Base-by-base conservation (phyloP, 2,329 filamentous ascomycete genomes). In the Diaporthe vexans region DNA sequence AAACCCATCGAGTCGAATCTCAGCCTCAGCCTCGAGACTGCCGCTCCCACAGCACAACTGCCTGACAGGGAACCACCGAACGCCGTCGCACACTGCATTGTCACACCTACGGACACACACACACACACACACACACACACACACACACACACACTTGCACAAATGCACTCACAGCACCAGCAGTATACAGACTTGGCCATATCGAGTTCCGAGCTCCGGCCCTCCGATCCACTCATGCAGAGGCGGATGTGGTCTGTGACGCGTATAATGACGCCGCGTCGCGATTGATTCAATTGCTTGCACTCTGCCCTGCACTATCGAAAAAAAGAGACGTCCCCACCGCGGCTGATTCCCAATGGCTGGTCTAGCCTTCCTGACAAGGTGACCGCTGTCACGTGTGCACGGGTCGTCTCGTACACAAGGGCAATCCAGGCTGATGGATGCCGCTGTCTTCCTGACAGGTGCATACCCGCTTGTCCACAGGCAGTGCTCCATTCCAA, bases 1-100 rank as follows among this genome's bases (percentile, higher is more conserved):
- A 54, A 68, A 68, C 63, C 63, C 46, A 9, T 24, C 63, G 48
- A 54, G 33, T 40, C 48, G 33, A 68, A 68, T 68, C 48, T 54
- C 48, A 68, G 63, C 63, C 63, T 68, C 63, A 68, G 63, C 63
- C 54, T 40, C 48, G 46, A 54, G 63, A 67, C 63, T 67, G 63
- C 46, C 43, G 46, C 63, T 67, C 63, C 63, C 63, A 40, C 43
- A 51, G n/a, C 43, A 67, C 0, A 19, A 24, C 61, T 19, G 46
- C 46, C 46, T 52, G 63, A 67, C 46, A 67, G 7, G 46, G 29
- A 40, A 29, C 63, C 11, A 67, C 63, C 63, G 26, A 29, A 54
- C 17, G 48, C 24, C 33, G 48, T 67, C 63, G 29, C 63, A 40
- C 46, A 37, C 46, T 37, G 63, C 63, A 33, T 67, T 48, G 63